Evolutionary conservation across 768 basidiomycete genomes (phyloP), one percentile per base, ranked within the genome.

Genomic region (Kwoniella sp.): DNA sequence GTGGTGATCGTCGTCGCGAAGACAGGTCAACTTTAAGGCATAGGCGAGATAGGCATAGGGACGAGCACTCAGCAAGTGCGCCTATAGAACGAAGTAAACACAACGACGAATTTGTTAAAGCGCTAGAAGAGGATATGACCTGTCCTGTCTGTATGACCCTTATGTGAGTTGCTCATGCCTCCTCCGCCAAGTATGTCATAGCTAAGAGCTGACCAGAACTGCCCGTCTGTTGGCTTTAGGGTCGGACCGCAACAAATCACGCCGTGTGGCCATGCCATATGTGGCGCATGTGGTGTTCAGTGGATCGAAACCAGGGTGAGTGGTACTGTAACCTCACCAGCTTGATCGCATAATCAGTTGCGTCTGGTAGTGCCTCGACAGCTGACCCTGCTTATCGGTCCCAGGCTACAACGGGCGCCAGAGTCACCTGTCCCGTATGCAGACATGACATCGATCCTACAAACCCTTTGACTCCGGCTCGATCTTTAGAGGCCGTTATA

Each of bases 231-330:
- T n/a, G n/a, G n/a, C 36, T n/a, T 19, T 36, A 65, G 64, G 64
- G 64, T 65, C 15, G 58, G 40, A 47, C 64, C 64, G 1, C 58
- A 65, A 27, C 64, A 65, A 36, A n/a, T 65, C 53, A 40, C 51
- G 25, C 64, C 64, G 1, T 65, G 64, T 50, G 64, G 64, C 19
- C 64, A 65, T 55, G 44, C 55, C 1, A 12, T 60, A 26, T 65
- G 64, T 44, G 64, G 64, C 24, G 55, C 25, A 13, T 65, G 64
- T 36, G 64, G 46, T 29, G 53, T 60, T 1, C 53, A 58, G n/a
- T 65, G 64, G 64, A 57, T 65, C 29, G 25, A 26, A n/a, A 57
- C 40, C 17, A 46, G 58, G 30, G 64, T 60, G 53, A 51, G 64
- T 65, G 6, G 36, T 24, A 5, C 36, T 37, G 24, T 10, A 7